These are phyloP conservation scores for Austroboletus niveus DNA, from an alignment of 1,284 basidiomycete species.

Conservation along the genomic window DNA sequence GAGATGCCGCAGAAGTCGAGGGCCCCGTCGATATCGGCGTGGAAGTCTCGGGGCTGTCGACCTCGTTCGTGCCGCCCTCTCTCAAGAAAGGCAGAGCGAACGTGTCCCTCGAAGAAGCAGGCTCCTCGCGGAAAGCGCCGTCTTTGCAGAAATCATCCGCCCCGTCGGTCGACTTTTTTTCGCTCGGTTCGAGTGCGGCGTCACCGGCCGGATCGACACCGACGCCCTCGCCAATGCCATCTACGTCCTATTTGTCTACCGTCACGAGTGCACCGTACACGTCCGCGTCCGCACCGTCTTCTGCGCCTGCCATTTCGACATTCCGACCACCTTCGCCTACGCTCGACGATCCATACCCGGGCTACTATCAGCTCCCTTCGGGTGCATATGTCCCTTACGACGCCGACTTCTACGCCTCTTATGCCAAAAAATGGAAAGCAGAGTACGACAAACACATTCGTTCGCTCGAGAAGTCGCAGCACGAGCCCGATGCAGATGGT, in stretches of 20 bases:
- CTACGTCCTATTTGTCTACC: conserved; percentile 1
- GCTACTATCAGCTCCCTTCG: conserved; percentile 83
- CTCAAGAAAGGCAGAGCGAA: conserved; percentile 58
- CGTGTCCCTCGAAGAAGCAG: conserved; percentile 54
- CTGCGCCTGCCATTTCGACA: conserved; percentile 67
- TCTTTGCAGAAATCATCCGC: conserved; percentile 32
- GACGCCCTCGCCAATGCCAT: not conserved
- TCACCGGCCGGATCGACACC: conserved; percentile 13
- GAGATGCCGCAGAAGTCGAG: conserved; percentile 8
- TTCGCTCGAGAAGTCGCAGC: conserved; percentile 55
- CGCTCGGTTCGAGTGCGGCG: conserved; percentile 39
- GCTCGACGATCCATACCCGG: conserved; percentile 76
- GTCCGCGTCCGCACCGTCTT: conserved; percentile 42
- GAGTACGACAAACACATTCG: conserved; percentile 71
- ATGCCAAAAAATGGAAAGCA: conserved; percentile 67
- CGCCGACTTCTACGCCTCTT: conserved; percentile 69
- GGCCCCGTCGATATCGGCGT: not conserved
- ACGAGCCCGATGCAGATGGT: conserved; percentile 16
- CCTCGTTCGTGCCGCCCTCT: conserved; percentile 57
- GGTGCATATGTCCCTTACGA: conserved; percentile 82
- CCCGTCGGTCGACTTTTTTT: conserved; percentile 66
- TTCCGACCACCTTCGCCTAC: conserved; percentile 78
- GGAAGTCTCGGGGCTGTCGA: conserved; percentile 8
- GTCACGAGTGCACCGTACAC: conserved; percentile 3
- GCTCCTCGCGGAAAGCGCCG: not conserved